phyloP scores from a whole-genome alignment of 306 rosid species.

The Arachis hypogaea region DNA sequence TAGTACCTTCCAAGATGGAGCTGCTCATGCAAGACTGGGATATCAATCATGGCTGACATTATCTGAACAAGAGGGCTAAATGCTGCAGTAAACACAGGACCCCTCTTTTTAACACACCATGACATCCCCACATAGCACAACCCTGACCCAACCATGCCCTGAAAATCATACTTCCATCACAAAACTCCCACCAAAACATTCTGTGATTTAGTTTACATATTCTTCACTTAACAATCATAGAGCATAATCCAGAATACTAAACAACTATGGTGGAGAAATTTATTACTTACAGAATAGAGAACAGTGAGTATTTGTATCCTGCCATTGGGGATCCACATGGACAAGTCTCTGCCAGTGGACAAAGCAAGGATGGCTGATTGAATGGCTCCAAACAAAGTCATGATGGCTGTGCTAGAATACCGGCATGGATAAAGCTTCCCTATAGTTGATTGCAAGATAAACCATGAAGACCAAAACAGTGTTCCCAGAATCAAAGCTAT shows the following conservation, averaged over 20 bases:
- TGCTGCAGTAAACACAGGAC: slow-evolving; percentile 92
- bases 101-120: slow-evolving; percentile 95
- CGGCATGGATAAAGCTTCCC: slow-evolving; percentile 81
- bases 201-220: too few species aligned
- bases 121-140: slow-evolving; percentile 87
- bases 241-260: slow-evolving; percentile 7
- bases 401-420: slow-evolving; percentile 85
- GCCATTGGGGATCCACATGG: slow-evolving; percentile 79
- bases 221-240: not conserved
- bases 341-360: slow-evolving; percentile 48
- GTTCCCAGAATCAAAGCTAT: slow-evolving; percentile 71
- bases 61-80: slow-evolving; percentile 91
- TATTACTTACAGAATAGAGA: slow-evolving; percentile 69
- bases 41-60: slow-evolving; percentile 75
- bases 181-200: too few species aligned
- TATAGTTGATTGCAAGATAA: slow-evolving; percentile 69
- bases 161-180: slow-evolving; percentile 31
- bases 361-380: slow-evolving; percentile 72
- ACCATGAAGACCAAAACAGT: slow-evolving; percentile 85
- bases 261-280: slow-evolving; percentile 7
- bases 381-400: slow-evolving; percentile 84
- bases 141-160: slow-evolving; percentile 92
- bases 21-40: slow-evolving; percentile 79
- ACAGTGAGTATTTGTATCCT: slow-evolving; percentile 59
- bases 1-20: slow-evolving; percentile 70